Percentiles rank a stretch among this genome's conserved stretches.
Evolutionary conservation across 768 basidiomycete species (phyloP).

Genomic region (Suillus decipiens): DNA sequence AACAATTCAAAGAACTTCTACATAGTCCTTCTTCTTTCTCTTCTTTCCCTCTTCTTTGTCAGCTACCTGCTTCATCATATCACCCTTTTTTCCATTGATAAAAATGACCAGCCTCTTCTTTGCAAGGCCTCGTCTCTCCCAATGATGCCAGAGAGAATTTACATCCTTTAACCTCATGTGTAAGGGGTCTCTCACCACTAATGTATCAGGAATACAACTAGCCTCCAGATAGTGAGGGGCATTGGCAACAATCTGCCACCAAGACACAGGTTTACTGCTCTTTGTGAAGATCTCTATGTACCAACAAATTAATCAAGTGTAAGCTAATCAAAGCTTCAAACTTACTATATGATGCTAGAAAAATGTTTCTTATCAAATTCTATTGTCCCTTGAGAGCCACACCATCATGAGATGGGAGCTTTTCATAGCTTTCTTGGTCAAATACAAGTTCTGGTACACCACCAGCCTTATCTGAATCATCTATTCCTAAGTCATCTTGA

Average conservation of each 20-base stretch:
- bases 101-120: neutral
- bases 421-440: neutral
- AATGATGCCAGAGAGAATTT: neutral
- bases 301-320: neutral
- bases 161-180: neutral
- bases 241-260: neutral
- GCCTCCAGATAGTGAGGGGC: neutral
- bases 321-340: neutral
- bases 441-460: neutral
- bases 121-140: neutral
- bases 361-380: slow-evolving; percentile 1
- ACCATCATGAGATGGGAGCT: neutral
- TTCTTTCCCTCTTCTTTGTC: neutral
- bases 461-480: neutral
- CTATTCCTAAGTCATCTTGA: neutral
- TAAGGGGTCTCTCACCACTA: neutral
- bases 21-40: neutral
- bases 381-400: slow-evolving; percentile 6
- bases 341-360: neutral
- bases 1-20: neutral
- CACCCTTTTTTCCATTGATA: neutral
- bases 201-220: neutral
- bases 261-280: neutral
- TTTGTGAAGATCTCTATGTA: neutral
- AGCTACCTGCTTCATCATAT: neutral